phyloP scores from a whole-genome alignment of 1,139 yeast genomes.

The Hansenula anomala region DNA sequence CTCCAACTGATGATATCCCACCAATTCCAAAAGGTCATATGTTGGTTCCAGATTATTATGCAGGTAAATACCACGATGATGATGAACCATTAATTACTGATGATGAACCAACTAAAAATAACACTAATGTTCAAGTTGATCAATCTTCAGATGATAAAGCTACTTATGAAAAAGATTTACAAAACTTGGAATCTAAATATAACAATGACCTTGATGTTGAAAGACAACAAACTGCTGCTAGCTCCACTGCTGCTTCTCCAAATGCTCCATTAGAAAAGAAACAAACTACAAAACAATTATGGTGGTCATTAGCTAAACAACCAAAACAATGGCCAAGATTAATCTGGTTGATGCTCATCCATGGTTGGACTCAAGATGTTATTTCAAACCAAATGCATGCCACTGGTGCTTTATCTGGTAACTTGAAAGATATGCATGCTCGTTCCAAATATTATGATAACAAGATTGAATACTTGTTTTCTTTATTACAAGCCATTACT shows the following conservation, averaged over 20 bases:
- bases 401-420: slow-evolving; percentile 25
- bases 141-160: slow-evolving; percentile 8
- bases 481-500: slow-evolving; percentile 67
- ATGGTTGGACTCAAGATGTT: slow-evolving; percentile 65
- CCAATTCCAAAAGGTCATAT: slow-evolving; percentile 59
- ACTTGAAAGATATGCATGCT: slow-evolving; percentile 47
- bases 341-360: slow-evolving; percentile 43
- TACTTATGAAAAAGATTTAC: slow-evolving; percentile 14
- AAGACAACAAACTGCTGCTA: slow-evolving; percentile 1
- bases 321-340: slow-evolving; percentile 54
- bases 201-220: slow-evolving; percentile 1
- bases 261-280: slow-evolving; percentile 20
- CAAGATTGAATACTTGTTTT: slow-evolving; percentile 65
- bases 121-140: slow-evolving; percentile 2
- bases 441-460: slow-evolving; percentile 65
- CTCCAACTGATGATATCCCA: slow-evolving; percentile 53
- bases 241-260: not conserved
- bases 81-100: too few relatives aligned
- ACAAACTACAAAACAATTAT: slow-evolving; percentile 33
- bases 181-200: slow-evolving; percentile 15
- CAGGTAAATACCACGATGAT: slow-evolving; percentile 47
- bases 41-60: slow-evolving; percentile 59
- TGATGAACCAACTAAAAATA: too few relatives aligned
- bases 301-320: slow-evolving; percentile 34
- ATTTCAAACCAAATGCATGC: slow-evolving; percentile 41